Evolutionary conservation across 768 basidiomycete genomes (phyloP).

Genomic region (Dentipellis fragilis): DNA sequence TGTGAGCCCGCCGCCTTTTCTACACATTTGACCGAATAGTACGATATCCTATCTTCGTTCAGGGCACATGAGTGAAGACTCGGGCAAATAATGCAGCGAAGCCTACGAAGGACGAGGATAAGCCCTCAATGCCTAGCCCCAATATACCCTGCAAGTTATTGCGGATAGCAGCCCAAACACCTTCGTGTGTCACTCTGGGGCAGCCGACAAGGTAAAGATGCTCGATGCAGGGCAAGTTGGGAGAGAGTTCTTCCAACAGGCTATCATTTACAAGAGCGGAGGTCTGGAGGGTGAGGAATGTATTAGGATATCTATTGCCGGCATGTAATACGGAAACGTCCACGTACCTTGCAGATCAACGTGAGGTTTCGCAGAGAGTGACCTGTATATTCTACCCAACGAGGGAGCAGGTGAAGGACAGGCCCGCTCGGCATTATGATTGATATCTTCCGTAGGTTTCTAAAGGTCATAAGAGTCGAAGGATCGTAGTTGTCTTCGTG

Average conservation of each 20-base stretch:
- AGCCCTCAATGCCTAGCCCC: slow-evolving; percentile 49
- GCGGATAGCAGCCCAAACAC: slow-evolving; percentile 42
- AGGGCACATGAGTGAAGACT: not conserved
- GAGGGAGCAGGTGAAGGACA: slow-evolving; percentile 38
- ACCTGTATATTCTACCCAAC: slow-evolving; percentile 40
- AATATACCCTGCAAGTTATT: slow-evolving; percentile 36
- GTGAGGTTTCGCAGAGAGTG: slow-evolving; percentile 45
- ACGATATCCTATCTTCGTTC: slow-evolving; percentile 39
- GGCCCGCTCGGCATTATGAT: slow-evolving; percentile 65
- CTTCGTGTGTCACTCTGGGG: slow-evolving; percentile 52
- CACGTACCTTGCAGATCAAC: slow-evolving; percentile 57
- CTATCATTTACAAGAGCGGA: slow-evolving; percentile 51
- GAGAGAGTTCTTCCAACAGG: slow-evolving; percentile 39
- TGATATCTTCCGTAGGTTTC: slow-evolving; percentile 42
- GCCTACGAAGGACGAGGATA: slow-evolving; percentile 55
- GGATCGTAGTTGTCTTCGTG: slow-evolving; percentile 46
- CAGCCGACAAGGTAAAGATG: slow-evolving; percentile 59
- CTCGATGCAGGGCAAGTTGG: slow-evolving; percentile 39
- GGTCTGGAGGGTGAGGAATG: slow-evolving; percentile 27
- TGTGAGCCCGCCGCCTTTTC: slow-evolving; percentile 24
- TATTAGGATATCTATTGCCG: not conserved
- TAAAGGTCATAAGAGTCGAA: slow-evolving; percentile 36
- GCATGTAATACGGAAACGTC: not conserved
- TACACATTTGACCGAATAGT: slow-evolving; percentile 31
- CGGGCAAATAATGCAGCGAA: slow-evolving; percentile 1